Conservation (phyloP, 352 stramenopile genomes). For the Pythium dissimile region DNA sequence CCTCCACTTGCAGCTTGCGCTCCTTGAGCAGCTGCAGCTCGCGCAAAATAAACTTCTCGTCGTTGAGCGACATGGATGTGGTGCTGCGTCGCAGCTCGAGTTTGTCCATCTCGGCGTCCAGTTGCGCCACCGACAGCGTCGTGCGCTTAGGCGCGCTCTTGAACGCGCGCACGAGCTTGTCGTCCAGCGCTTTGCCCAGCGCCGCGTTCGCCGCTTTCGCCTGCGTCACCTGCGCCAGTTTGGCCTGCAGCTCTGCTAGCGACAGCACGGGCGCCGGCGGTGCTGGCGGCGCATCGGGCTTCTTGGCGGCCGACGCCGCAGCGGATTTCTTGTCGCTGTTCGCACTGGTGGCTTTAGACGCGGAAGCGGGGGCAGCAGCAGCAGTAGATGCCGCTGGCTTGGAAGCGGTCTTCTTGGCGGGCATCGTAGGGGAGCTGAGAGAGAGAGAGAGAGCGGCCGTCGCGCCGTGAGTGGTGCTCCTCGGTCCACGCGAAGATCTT, state of each 20-base stretch:
- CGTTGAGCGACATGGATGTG: constrained; percentile 65
- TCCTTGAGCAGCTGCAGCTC: constrained; percentile 65
- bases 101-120: constrained; percentile 51
- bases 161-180: constrained; percentile 64
- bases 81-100: constrained; percentile 65
- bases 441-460: too few relatives aligned
- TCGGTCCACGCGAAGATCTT: too few relatives aligned
- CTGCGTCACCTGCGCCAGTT: constrained; percentile 31
- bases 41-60: constrained; percentile 69
- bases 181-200: constrained; percentile 62
- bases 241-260: constrained; percentile 53
- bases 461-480: too few relatives aligned
- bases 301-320: not conserved
- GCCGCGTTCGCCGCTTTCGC: constrained; percentile 50
- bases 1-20: constrained; percentile 44
- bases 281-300: not conserved
- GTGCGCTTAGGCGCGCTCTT: constrained; percentile 63
- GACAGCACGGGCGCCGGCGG: constrained; percentile 10
- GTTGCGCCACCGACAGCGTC: constrained; percentile 43
- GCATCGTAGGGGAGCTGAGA: too few relatives aligned
- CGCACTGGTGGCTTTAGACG: not conserved
- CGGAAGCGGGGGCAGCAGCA: not conserved
- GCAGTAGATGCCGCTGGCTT: too few relatives aligned
- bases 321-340: not conserved
- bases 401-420: too few relatives aligned